Conservation (phyloP, 2,329 filamentous ascomycete genomes). For the Beauveria asiatica region DNA sequence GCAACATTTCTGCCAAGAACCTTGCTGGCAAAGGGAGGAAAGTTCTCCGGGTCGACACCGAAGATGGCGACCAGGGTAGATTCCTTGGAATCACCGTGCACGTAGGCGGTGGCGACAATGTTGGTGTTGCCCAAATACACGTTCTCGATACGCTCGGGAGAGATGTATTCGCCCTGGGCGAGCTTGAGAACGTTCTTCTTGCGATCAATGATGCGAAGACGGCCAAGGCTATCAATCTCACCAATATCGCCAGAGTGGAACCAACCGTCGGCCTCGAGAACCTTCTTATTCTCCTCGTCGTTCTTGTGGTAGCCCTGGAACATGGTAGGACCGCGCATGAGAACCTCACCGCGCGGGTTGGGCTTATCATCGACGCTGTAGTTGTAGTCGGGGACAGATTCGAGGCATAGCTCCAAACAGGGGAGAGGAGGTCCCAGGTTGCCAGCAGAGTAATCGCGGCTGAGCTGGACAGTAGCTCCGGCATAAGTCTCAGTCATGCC, state of each 20-base stretch:
- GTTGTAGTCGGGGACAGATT: conserved; percentile 89
- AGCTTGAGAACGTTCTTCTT: conserved; percentile 98
- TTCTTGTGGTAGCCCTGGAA: conserved; percentile 91
- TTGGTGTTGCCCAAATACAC: conserved; percentile 77
- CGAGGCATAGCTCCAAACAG: conserved; percentile 65
- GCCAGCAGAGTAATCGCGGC: conserved; percentile 62
- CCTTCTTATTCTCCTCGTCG: conserved; percentile 74
- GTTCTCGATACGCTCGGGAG: conserved; percentile 94
- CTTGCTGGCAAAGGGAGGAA: conserved; percentile 72
- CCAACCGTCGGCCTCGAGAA: conserved; percentile 84
- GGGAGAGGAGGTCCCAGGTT: conserved; percentile 72
- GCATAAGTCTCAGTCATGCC: conserved; percentile 93
- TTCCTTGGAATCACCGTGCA: conserved; percentile 83
- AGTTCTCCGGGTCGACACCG: conserved; percentile 75
- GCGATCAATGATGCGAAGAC: conserved; percentile 89
- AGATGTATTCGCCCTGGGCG: conserved; percentile 95
- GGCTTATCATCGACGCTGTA: conserved; percentile 86
- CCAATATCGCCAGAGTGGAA: conserved; percentile 94
- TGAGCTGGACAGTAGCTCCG: conserved; percentile 59
- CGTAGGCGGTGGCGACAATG: conserved; percentile 72
- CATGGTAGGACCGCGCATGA: conserved; percentile 67
- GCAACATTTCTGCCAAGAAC: conserved; percentile 61
- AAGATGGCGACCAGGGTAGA: conserved; percentile 78
- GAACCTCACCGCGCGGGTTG: conserved; percentile 79
- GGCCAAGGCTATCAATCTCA: conserved; percentile 73